Conservation (phyloP, 2,329 filamentous ascomycete genomes). For the Fusarium neocosmosporiellum region DNA sequence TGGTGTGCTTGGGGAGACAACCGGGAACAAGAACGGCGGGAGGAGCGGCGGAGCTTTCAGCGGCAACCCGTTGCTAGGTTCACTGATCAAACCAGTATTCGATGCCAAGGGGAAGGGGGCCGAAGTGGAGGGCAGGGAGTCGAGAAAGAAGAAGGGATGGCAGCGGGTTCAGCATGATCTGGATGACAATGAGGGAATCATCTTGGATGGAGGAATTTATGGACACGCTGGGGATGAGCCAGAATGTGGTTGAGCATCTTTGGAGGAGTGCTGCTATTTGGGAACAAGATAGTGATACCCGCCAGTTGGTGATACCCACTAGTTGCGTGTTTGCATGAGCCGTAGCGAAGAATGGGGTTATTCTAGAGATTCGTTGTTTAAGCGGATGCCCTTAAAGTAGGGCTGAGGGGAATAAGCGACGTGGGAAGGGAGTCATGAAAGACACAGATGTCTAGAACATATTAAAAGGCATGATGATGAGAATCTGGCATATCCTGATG, state of each 20-base stretch:
- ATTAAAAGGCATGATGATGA: not conserved
- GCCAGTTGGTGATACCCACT: not conserved
- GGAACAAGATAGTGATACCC: slow-evolving; percentile 6
- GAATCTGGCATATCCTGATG: not conserved
- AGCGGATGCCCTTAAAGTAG: not conserved
- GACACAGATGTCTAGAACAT: not conserved
- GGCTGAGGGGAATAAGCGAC: not conserved
- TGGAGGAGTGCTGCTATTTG: not conserved
- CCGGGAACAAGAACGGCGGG: slow-evolving; percentile 46
- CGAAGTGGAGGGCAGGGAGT: slow-evolving; percentile 53
- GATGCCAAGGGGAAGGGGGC: slow-evolving; percentile 64
- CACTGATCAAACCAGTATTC: slow-evolving; percentile 72
- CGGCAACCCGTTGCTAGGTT: slow-evolving; percentile 74
- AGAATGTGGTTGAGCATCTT: slow-evolving; percentile 45
- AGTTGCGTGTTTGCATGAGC: not conserved
- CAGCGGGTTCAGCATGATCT: slow-evolving; percentile 70
- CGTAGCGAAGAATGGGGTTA: not conserved
- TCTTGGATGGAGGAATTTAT: slow-evolving; percentile 66
- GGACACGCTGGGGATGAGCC: slow-evolving; percentile 56
- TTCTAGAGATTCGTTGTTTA: not conserved
- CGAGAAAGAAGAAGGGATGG: slow-evolving; percentile 61
- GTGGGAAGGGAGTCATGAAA: not conserved
- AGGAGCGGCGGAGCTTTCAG: slow-evolving; percentile 71
- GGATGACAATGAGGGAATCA: slow-evolving; percentile 68
- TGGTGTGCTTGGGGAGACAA: slow-evolving; percentile 48